Conservation (phyloP, 306 rosid genomes). For the Casuarina equisetifolia region DNA sequence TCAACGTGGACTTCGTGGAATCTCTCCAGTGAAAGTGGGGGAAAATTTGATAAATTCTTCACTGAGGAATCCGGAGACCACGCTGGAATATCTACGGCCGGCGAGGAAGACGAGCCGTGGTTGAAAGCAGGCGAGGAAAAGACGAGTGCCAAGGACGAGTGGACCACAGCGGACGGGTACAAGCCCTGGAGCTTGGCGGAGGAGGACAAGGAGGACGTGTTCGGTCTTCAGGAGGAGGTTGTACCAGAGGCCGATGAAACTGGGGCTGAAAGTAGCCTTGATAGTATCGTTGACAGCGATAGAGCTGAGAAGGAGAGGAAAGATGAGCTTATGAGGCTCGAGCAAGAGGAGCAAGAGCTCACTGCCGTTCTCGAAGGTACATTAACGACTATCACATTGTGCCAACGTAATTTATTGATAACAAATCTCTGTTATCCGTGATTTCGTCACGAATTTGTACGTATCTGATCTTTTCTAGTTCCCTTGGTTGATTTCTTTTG, state of each 20-base stretch:
- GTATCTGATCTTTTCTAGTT: not conserved
- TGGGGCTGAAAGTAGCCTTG: not conserved
- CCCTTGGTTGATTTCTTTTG: not conserved
- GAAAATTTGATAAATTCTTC: slow-evolving; percentile 49
- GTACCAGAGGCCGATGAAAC: slow-evolving; percentile 21
- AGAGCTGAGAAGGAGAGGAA: slow-evolving; percentile 15
- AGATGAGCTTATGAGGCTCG: slow-evolving; percentile 44
- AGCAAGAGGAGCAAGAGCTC: slow-evolving; percentile 67
- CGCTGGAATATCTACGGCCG: slow-evolving; percentile 15
- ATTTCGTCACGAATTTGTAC: not conserved
- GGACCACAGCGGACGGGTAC: slow-evolving; percentile 31
- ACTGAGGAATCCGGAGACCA: slow-evolving; percentile 28
- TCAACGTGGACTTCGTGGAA: slow-evolving; percentile 42
- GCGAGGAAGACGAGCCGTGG: slow-evolving; percentile 42
- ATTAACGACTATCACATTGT: not conserved
- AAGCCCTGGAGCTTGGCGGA: slow-evolving; percentile 64
- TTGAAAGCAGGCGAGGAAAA: slow-evolving; percentile 34
- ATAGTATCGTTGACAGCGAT: not conserved
- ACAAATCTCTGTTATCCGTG: not conserved
- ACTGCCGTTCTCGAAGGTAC: slow-evolving; percentile 63
- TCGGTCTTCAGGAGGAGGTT: slow-evolving; percentile 36
- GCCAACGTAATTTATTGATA: not conserved
- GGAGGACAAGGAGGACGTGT: slow-evolving; percentile 46
- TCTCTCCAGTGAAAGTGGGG: slow-evolving; percentile 42
- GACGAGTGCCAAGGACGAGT: slow-evolving; percentile 27